Evolutionary conservation across 73 alveolate species (phyloP).

Genomic region (Stentor coeruleus): DNA sequence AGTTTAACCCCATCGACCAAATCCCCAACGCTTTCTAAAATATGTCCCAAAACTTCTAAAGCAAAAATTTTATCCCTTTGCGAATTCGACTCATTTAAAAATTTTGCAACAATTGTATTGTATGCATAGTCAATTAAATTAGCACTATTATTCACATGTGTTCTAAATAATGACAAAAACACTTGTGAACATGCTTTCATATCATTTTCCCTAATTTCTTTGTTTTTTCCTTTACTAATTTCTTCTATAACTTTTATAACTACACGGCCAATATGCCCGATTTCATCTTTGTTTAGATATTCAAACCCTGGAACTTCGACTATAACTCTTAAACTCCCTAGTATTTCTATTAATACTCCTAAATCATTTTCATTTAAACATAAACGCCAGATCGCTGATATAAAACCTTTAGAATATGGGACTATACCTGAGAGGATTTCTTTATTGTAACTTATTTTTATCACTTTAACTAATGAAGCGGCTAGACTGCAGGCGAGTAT

Average conservation of each 20-base stretch:
- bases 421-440: neutral
- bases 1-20: too few relatives aligned
- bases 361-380: neutral
- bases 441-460: neutral
- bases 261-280: neutral
- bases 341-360: neutral
- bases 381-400: neutral
- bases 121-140: neutral
- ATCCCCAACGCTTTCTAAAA: too few relatives aligned
- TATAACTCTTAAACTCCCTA: neutral
- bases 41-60: neutral
- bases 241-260: too few relatives aligned
- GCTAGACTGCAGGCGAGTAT: neutral
- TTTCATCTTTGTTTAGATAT: neutral
- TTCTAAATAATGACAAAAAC: neutral
- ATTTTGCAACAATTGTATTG: neutral
- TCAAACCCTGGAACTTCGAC: neutral
- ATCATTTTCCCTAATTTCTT: neutral
- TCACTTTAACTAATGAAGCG: neutral
- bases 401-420: neutral
- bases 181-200: neutral
- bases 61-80: neutral
- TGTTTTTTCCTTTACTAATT: neutral
- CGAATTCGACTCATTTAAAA: neutral
- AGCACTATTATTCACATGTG: neutral